phyloP scores from a whole-genome alignment of 1,284 basidiomycete genomes.

The Peniophora sp. region DNA sequence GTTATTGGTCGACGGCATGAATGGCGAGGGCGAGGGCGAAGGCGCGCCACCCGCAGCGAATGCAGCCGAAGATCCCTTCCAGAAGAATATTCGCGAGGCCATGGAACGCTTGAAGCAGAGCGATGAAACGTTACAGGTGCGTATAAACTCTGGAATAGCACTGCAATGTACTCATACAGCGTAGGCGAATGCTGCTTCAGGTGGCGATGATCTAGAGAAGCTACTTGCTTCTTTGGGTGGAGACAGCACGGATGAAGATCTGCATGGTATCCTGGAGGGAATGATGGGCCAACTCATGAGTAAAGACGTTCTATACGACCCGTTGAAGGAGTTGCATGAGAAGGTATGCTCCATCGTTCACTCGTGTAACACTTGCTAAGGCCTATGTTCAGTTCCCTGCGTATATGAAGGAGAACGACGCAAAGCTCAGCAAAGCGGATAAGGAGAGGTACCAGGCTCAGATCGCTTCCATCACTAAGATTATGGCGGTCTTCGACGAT shows the following conservation, averaged over 20 bases:
- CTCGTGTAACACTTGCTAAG: background rate
- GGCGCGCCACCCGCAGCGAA: slow-evolving; percentile 21
- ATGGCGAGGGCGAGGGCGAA: slow-evolving; percentile 30
- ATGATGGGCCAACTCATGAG: slow-evolving; percentile 95
- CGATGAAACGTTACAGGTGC: slow-evolving; percentile 47
- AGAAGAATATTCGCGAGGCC: slow-evolving; percentile 70
- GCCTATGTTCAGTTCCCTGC: slow-evolving; percentile 60
- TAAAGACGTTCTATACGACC: slow-evolving; percentile 90
- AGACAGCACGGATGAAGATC: slow-evolving; percentile 44
- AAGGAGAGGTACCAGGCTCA: slow-evolving; percentile 67
- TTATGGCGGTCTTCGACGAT: slow-evolving; percentile 72
- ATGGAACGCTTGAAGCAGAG: slow-evolving; percentile 77
- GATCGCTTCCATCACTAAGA: slow-evolving; percentile 51
- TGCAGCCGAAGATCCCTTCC: slow-evolving; percentile 45
- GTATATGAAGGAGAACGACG: slow-evolving; percentile 57
- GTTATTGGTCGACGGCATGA: slow-evolving; percentile 66
- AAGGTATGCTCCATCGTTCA: slow-evolving; percentile 48
- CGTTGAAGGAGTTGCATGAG: slow-evolving; percentile 80
- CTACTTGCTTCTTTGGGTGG: slow-evolving; percentile 40
- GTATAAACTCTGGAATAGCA: slow-evolving; percentile 6
- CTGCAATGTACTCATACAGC: background rate
- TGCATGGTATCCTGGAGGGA: slow-evolving; percentile 75
- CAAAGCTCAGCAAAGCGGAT: slow-evolving; percentile 52
- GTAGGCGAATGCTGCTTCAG: slow-evolving; percentile 24
- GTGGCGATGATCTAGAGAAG: slow-evolving; percentile 36